phyloP scores from a whole-genome alignment of 2,329 filamentous ascomycete species.

The Penicillium sp. region DNA sequence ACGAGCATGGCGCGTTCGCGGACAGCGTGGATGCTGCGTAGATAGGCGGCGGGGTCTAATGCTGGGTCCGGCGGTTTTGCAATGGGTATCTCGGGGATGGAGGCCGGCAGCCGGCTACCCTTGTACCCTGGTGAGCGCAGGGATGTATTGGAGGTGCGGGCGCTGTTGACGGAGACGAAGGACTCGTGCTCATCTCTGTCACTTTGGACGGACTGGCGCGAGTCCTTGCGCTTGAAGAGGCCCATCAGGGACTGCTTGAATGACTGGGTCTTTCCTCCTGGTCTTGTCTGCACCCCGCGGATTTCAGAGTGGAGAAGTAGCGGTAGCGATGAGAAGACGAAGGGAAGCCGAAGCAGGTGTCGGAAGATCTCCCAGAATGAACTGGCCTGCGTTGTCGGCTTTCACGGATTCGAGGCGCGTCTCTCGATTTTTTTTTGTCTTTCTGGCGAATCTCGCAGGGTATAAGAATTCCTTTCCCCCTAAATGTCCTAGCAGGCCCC shows the following conservation, averaged over 20 bases:
- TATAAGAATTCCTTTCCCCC: slow-evolving; percentile 1
- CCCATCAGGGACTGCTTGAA: slow-evolving; percentile 33
- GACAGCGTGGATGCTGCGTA: slow-evolving; percentile 84
- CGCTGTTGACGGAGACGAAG: slow-evolving; percentile 41
- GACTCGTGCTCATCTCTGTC: slow-evolving; percentile 43
- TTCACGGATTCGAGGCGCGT: too few relatives aligned
- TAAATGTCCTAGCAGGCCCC: slow-evolving; percentile 3
- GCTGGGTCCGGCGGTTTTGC: slow-evolving; percentile 83
- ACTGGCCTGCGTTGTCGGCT: too few relatives aligned
- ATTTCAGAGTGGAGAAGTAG: too few relatives aligned
- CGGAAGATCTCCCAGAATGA: too few relatives aligned
- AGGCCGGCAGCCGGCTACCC: slow-evolving; percentile 47
- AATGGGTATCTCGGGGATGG: slow-evolving; percentile 72
- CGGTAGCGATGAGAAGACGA: too few relatives aligned
- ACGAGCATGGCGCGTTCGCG: slow-evolving; percentile 73
- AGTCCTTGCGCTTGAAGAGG: slow-evolving; percentile 48
- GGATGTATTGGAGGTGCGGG: slow-evolving; percentile 47
- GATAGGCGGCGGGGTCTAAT: slow-evolving; percentile 82
- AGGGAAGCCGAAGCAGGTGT: too few relatives aligned
- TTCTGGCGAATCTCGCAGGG: too few relatives aligned
- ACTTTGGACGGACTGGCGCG: slow-evolving; percentile 38
- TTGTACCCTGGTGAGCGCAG: slow-evolving; percentile 51
- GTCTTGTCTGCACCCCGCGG: too few relatives aligned
- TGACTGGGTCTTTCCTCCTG: slow-evolving; percentile 2
- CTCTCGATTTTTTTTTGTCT: slow-evolving; percentile 1